phyloP scores from a whole-genome alignment of 164 flowering plant genomes.

The Umbellularia californica region DNA sequence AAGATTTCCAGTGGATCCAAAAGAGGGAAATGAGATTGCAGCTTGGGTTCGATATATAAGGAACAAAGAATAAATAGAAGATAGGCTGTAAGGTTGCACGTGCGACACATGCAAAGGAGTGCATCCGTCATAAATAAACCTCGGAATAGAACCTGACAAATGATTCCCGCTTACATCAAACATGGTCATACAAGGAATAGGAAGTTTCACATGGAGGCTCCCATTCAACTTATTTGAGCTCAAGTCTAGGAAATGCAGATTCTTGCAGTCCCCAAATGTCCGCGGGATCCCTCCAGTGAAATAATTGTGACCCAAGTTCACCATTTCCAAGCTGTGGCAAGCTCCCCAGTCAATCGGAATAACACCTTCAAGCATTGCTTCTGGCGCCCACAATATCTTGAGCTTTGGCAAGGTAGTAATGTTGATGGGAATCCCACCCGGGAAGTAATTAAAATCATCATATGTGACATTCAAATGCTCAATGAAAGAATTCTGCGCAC shows the following conservation, averaged over 20 bases:
- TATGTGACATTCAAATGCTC: slow-evolving; percentile 7
- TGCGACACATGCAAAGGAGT: slow-evolving; percentile 15
- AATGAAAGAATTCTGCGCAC: not conserved
- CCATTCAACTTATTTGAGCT: slow-evolving; percentile 62
- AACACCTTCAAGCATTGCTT: slow-evolving; percentile 54
- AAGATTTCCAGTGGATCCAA: slow-evolving; percentile 23
- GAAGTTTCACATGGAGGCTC: slow-evolving; percentile 38
- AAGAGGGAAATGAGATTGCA: slow-evolving; percentile 21
- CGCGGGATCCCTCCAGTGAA: slow-evolving; percentile 47
- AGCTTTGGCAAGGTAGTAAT: slow-evolving; percentile 59
- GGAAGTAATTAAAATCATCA: slow-evolving; percentile 66
- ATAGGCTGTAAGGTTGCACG: slow-evolving; percentile 5
- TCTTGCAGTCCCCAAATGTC: slow-evolving; percentile 42
- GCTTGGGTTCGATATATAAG: slow-evolving; percentile 29
- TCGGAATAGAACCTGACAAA: slow-evolving; percentile 61
- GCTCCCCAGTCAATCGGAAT: slow-evolving; percentile 63
- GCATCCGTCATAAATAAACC: slow-evolving; percentile 36
- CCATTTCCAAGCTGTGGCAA: slow-evolving; percentile 68
- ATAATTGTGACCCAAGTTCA: slow-evolving; percentile 63
- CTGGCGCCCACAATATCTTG: slow-evolving; percentile 75
- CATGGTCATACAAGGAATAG: slow-evolving; percentile 59
- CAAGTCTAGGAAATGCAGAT: slow-evolving; percentile 55
- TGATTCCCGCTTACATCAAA: slow-evolving; percentile 68
- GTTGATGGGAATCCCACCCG: slow-evolving; percentile 58
- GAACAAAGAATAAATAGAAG: slow-evolving; percentile 41